Evolutionary conservation across 805 yeast genomes (phyloP).

Genomic region (Candida insectalens): DNA sequence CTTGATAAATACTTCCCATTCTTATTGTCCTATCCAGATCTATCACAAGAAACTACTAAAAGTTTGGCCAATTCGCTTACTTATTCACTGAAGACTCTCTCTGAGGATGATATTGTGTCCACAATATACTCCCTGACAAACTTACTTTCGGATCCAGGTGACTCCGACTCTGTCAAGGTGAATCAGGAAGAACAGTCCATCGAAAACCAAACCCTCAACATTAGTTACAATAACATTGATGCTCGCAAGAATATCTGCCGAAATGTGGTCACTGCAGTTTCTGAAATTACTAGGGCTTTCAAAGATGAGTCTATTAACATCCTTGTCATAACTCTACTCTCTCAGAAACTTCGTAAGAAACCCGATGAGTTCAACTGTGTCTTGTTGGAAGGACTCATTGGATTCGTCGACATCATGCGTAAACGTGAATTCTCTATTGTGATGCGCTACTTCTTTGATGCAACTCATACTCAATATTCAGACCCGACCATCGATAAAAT

Average conservation of each 20-base stretch:
- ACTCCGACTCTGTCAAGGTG: neutral
- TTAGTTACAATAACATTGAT: conserved; percentile 13
- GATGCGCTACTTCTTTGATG: conserved; percentile 44
- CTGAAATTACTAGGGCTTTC: conserved; percentile 55
- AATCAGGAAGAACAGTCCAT: neutral
- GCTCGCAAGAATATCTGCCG: conserved; percentile 32
- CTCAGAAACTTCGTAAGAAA: conserved; percentile 53
- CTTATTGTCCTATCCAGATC: conserved; percentile 45
- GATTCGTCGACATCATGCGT: conserved; percentile 50
- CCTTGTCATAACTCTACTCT: conserved; percentile 69
- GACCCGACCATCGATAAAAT: conserved; percentile 16
- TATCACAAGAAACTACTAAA: conserved; percentile 36
- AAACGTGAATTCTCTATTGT: conserved; percentile 61
- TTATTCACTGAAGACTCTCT: conserved; percentile 51
- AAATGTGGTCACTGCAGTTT: conserved; percentile 61
- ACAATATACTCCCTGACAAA: conserved; percentile 79
- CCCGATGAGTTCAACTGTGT: conserved; percentile 44
- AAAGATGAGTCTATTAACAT: conserved; percentile 66
- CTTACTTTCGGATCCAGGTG: conserved; percentile 38
- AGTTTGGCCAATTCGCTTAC: conserved; percentile 52
- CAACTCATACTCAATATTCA: conserved; percentile 34
- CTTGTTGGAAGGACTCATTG: conserved; percentile 52
- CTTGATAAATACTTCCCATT: conserved; percentile 31
- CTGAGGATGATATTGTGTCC: conserved; percentile 78
- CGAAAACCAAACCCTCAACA: conserved; percentile 21